Conservation (phyloP, 148 eudicot species). For the Vaccinium darrowii region DNA sequence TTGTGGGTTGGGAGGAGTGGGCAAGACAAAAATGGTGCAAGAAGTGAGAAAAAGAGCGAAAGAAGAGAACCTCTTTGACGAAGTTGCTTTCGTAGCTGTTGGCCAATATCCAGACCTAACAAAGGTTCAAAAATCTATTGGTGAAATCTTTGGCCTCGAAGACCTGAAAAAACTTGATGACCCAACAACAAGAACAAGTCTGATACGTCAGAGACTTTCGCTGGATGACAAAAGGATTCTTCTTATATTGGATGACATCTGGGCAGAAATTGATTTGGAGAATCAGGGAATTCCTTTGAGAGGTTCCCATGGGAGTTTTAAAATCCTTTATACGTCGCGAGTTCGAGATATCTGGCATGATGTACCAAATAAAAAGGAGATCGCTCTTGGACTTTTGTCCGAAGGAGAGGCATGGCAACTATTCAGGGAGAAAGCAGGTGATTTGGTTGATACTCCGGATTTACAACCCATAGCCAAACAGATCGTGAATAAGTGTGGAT, state of each 20-base stretch:
- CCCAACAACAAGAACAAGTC: not conserved
- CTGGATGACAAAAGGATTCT: not conserved
- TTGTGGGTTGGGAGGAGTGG: not conserved
- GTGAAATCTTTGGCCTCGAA: not conserved
- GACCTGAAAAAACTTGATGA: not conserved
- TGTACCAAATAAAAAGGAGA: no score
- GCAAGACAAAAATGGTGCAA: not conserved
- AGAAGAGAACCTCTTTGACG: no score
- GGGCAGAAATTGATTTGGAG: not conserved
- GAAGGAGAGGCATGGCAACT: no score
- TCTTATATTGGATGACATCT: not conserved
- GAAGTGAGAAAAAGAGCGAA: not conserved
- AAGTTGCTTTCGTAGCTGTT: not conserved
- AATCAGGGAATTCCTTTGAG: no score
- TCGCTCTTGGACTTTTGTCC: no score
- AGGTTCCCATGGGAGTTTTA: no score
- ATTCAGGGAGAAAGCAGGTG: no score
- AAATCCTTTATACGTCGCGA: no score
- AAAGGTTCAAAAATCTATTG: not conserved
- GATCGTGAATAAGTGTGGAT: no score
- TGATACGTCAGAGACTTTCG: not conserved
- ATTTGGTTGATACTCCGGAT: no score
- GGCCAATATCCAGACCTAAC: not conserved
- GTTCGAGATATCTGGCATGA: no score
- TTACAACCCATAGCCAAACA: no score